Evolutionary conservation across 257 asterid genomes (phyloP), one percentile per base, ranked within the genome.

Genomic region (Thymus mandschuricus): DNA sequence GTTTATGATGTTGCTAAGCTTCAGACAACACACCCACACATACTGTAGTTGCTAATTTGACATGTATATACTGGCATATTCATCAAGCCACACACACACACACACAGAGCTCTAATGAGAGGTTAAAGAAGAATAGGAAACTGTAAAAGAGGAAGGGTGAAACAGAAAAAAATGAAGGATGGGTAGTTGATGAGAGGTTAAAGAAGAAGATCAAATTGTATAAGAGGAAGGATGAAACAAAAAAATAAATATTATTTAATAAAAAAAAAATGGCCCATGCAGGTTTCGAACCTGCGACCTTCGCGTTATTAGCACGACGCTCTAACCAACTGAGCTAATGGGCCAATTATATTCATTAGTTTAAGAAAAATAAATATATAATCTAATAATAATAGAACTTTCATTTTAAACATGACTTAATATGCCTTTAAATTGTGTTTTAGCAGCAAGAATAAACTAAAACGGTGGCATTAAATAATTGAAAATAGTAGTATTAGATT

Each of bases 251-350:
- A 3, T 1, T 2, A 41, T 41, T 3, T 0, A 49, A 49, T 8
- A 13, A 49, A 30, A 57, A n/a, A 31, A 57, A 4, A 1, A 1
- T 81, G 89, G 87, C 92, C 87, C 86, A 86, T 84, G 84, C 92
- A 86, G 86, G 87, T 84, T 63, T 86, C 86, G 86, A 86, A 86
- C 86, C 86, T 81, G 85, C 80, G 86, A 84, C 89, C 85, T 79
- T 82, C 86, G 89, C 86, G 82, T 84, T 86, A 83, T 86, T 83
- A 86, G 88, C 86, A 83, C 88, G 88, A 86, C 86, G 84, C 86
- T 83, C 91, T 86, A 86, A 86, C 89, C 91, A 86, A 66, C 91
- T 86, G 92, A 86, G 89, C 92, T 84, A 86, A 86, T 82, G 35
- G 89, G 89, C 87, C 89, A 21, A 0, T 21, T 21, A 21, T 21